phyloP scores from a whole-genome alignment of 2,329 filamentous ascomycete genomes.

The Claviceps capensis region DNA sequence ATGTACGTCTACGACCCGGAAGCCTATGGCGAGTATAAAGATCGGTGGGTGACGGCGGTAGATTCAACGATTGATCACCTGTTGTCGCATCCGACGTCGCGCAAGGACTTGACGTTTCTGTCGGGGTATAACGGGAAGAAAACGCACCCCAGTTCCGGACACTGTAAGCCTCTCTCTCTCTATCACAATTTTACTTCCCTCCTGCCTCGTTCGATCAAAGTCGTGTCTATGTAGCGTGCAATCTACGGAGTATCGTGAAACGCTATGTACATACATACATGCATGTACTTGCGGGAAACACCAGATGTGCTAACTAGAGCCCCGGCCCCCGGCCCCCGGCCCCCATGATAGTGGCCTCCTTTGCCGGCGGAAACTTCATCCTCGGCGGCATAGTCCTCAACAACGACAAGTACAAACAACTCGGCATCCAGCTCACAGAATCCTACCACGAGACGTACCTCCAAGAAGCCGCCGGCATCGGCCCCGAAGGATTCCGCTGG shows the following conservation, averaged over 20 bases:
- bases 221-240: neutral
- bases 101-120: slow-evolving; percentile 61
- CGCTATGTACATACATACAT: slow-evolving; percentile 20
- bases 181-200: no score
- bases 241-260: no score
- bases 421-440: slow-evolving; percentile 57
- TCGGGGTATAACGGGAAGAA: slow-evolving; percentile 38
- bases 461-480: slow-evolving; percentile 56
- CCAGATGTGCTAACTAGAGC: neutral
- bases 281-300: neutral
- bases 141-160: slow-evolving; percentile 31
- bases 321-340: no score
- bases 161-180: slow-evolving; percentile 26
- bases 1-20: slow-evolving; percentile 69
- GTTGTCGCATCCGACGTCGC: slow-evolving; percentile 49
- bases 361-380: slow-evolving; percentile 75
- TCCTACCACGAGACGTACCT: slow-evolving; percentile 64
- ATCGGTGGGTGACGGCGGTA: slow-evolving; percentile 62
- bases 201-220: neutral
- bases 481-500: slow-evolving; percentile 61
- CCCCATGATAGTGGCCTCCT: slow-evolving; percentile 50
- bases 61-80: slow-evolving; percentile 64
- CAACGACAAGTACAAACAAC: slow-evolving; percentile 53
- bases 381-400: slow-evolving; percentile 61
- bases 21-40: slow-evolving; percentile 50